Evolutionary conservation across 441 rosid species (phyloP).

Genomic region (Aquilaria agallochum): DNA sequence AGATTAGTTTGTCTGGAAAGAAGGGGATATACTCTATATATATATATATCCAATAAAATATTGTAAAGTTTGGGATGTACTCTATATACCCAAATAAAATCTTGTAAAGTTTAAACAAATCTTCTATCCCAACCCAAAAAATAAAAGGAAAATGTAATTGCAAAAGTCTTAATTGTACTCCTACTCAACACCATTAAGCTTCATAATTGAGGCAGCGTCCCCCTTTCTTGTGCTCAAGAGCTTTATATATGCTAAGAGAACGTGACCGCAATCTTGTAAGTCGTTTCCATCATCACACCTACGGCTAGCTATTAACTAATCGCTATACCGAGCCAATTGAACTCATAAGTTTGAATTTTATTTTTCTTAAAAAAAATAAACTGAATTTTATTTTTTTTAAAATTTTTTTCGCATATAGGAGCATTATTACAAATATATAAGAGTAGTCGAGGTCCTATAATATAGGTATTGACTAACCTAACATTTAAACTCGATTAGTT

Average conservation of each 20-base stretch:
- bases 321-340: too few relatives aligned
- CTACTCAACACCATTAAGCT: background rate
- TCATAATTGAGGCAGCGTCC: constrained; percentile 1
- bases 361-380: too few relatives aligned
- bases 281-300: constrained; percentile 28
- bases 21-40: background rate
- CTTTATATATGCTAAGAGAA: background rate
- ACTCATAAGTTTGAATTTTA: too few relatives aligned
- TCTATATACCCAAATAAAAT: constrained; percentile 19
- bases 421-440: too few relatives aligned
- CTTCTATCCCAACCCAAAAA: too few relatives aligned
- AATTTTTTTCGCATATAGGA: too few relatives aligned
- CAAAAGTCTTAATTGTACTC: constrained; percentile 7
- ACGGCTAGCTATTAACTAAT: background rate
- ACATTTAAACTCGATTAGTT: too few relatives aligned
- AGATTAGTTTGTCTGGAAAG: background rate
- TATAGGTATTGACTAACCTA: too few relatives aligned
- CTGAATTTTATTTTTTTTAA: too few relatives aligned
- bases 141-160: constrained; percentile 25
- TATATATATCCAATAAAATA: background rate
- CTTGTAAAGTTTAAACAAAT: constrained; percentile 12
- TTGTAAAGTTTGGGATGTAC: constrained; percentile 5
- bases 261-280: background rate
- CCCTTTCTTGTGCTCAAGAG: background rate
- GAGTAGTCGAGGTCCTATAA: too few relatives aligned